Base-by-base conservation (phyloP, 225 moss, liverwort and hornwort species). In the Thuidium tamariscinum region DNA sequence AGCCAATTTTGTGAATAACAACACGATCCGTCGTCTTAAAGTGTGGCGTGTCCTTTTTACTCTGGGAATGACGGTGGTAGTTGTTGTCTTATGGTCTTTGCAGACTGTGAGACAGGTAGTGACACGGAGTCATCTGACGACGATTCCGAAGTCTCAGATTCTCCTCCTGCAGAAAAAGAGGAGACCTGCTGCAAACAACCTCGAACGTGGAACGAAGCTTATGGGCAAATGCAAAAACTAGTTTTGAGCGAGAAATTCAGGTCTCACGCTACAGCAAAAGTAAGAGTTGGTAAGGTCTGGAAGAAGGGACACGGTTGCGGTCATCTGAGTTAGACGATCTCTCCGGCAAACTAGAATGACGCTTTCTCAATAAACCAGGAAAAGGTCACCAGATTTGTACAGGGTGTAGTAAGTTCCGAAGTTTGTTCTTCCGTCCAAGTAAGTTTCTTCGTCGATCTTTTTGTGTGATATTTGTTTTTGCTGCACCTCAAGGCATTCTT, bases 371-470 rank as follows among this genome's bases (percentile, higher is more conserved):
- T 72, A 92, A 87, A 88, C 76, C 90, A 88, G 89, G 86, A 81
- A 90, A 89, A 86, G 89, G 91, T 69, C 91, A 89, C 64, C 93
- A 90, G 82, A 88, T 93, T 89, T 94, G 92, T 92, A 92, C 90
- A 88, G 88, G 91, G 82, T 93, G 94, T 76, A 86, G 83, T 80
- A 84, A 88, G 79, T 84, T 87, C 72, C 87, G 92, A 81, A 87
- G 90, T 82, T 88, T 82, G 82, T 88, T 56, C 79, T 79, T 66
- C 64, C 83, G 63, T 77, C 67, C 78, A 79, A 73, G 82, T 66
- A 75, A 78, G 85, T 49, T 67, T 81, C 61, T 52, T 67, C 64
- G 84, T 74, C 34, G 18, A 77, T 86, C 56, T 30, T 64, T 61
- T 79, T 74, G 56, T 80, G 8, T 46, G 49, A 37, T 69, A 61